Conservation (phyloP, 2,329 filamentous ascomycete species). For the Pleurostoma richardsiae region DNA sequence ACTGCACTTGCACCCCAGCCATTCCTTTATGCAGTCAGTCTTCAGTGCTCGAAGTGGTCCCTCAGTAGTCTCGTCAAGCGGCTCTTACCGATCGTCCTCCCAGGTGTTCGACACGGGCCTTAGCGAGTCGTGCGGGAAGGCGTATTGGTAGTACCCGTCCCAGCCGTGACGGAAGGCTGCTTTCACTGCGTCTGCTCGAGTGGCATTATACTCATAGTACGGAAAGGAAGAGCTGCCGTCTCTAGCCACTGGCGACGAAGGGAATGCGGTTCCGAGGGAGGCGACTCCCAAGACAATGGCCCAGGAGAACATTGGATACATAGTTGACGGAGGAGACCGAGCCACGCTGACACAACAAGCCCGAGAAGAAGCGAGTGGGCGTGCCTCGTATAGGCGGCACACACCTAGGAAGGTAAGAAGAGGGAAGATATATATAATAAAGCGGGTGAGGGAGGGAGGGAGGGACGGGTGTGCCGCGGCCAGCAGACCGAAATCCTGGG, state of each 20-base stretch:
- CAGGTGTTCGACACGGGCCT: slow-evolving; percentile 60
- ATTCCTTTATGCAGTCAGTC: slow-evolving; percentile 48
- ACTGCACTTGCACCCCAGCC: slow-evolving; percentile 81
- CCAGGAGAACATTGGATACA: neutral
- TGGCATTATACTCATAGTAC: slow-evolving; percentile 23
- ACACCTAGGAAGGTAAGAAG: neutral
- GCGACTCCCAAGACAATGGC: slow-evolving; percentile 5
- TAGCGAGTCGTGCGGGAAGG: slow-evolving; percentile 74
- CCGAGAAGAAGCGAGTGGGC: neutral
- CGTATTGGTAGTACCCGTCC: slow-evolving; percentile 68
- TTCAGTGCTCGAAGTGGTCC: neutral
- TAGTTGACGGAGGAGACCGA: too few species aligned
- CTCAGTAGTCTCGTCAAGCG: neutral
- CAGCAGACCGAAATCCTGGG: neutral
- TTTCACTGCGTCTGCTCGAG: slow-evolving; percentile 56
- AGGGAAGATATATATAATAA: neutral
- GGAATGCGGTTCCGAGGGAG: slow-evolving; percentile 1
- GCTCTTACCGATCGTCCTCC: slow-evolving; percentile 63
- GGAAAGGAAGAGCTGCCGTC: slow-evolving; percentile 4
- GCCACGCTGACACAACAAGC: neutral
- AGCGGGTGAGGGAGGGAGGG: neutral
- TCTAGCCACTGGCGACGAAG: neutral
- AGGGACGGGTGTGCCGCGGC: neutral
- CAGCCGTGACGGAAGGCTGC: slow-evolving; percentile 67
- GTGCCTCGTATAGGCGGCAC: neutral